Conservation (phyloP, 768 basidiomycete species). For the Boletus pseudopeckii region DNA sequence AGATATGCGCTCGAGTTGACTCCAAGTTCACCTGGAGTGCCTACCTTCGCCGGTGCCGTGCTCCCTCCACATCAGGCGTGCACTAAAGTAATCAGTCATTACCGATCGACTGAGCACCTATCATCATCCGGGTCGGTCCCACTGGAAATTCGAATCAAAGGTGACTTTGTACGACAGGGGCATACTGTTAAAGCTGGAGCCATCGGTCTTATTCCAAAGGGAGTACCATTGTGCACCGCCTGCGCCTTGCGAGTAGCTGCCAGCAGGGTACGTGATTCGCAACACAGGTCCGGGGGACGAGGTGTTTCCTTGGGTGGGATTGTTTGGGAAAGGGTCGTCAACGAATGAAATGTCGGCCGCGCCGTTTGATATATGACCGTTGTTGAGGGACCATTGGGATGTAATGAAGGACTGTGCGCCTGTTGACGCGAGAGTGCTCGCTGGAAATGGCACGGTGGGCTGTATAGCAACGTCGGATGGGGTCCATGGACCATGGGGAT, state of each 20-base stretch:
- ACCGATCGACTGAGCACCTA: conserved; percentile 72
- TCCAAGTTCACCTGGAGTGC: conserved; percentile 24
- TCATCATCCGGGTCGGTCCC: conserved; percentile 41
- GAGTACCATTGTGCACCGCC: conserved; percentile 69
- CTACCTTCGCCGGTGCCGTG: conserved; percentile 66
- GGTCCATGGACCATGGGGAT: too few species aligned
- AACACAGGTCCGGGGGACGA: conserved; percentile 37
- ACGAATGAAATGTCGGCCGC: conserved; percentile 58
- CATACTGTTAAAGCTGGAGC: conserved; percentile 61
- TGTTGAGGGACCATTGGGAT: conserved; percentile 45
- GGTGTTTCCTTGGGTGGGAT: conserved; percentile 32
- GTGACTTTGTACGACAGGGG: conserved; percentile 72
- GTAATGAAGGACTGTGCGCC: conserved; percentile 51
- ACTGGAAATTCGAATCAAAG: conserved; percentile 62
- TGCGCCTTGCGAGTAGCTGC: conserved; percentile 45
- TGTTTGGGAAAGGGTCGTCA: conserved; percentile 60
- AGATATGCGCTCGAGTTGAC: background rate
- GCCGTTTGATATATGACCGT: conserved; percentile 59
- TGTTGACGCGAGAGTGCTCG: conserved; percentile 44
- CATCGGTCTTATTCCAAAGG: conserved; percentile 62
- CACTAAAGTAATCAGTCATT: conserved; percentile 73
- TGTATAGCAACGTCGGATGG: conserved; percentile 40
- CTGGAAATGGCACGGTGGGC: conserved; percentile 58
- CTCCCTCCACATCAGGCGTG: conserved; percentile 74
- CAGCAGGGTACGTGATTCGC: conserved; percentile 60